phyloP scores from a whole-genome alignment of 2,329 filamentous ascomycete genomes.

The Paraconiothyrium brasiliense region DNA sequence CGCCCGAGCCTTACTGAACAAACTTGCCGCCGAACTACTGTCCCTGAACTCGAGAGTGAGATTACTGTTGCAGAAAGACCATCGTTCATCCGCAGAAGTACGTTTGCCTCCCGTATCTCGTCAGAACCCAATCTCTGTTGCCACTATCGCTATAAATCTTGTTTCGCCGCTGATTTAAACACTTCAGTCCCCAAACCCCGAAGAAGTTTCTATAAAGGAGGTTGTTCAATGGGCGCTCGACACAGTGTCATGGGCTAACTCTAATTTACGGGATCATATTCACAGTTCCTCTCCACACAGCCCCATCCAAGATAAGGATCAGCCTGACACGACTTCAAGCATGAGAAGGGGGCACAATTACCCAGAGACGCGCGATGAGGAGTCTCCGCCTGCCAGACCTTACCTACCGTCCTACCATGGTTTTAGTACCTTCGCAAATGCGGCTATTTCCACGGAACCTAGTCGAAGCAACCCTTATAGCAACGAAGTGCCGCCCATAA shows the following conservation, averaged over 20 bases:
- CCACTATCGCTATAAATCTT: conserved; percentile 8
- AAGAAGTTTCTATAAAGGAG: conserved; percentile 23
- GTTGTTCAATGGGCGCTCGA: conserved; percentile 37
- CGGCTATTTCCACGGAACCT: conserved; percentile 27
- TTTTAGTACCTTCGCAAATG: conserved; percentile 24
- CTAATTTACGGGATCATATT: conserved; percentile 28
- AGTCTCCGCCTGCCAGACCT: conserved; percentile 30
- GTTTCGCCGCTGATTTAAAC: conserved; percentile 9
- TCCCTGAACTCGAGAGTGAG: conserved; percentile 30
- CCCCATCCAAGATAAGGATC: conserved; percentile 23
- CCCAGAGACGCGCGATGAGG: conserved; percentile 33
- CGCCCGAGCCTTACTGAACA: conserved; percentile 34
- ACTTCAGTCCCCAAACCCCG: conserved; percentile 27
- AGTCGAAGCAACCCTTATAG: conserved; percentile 30
- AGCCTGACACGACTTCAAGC: conserved; percentile 23
- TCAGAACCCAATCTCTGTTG: conserved; percentile 9
- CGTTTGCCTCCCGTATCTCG: conserved; percentile 19
- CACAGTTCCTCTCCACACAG: conserved; percentile 23
- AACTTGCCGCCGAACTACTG: conserved; percentile 33
- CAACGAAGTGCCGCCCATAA: conserved; percentile 25
- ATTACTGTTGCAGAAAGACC: conserved; percentile 30
- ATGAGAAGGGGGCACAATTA: conserved; percentile 39
- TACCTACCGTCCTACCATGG: conserved; percentile 24
- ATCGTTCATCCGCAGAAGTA: conserved; percentile 32
- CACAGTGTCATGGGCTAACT: conserved; percentile 35